Percentiles rank a stretch among this genome's conserved stretches.
phyloP scores from a whole-genome alignment of 345 rosid species.

The Gossypium anomalum region DNA sequence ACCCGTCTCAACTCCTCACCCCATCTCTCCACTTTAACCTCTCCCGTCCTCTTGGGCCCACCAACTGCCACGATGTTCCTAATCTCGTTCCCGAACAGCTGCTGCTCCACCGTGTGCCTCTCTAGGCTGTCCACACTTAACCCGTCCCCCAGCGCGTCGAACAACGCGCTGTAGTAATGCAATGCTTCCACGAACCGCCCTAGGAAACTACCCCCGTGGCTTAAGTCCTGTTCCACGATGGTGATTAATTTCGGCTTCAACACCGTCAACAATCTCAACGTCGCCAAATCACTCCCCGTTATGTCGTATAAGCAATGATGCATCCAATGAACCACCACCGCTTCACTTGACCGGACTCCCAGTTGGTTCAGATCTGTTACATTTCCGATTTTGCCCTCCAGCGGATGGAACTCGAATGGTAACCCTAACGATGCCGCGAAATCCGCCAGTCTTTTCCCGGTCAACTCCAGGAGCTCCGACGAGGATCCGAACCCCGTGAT shows the following conservation, averaged over 20 bases:
- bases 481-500: slow-evolving; percentile 89
- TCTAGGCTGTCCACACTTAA: slow-evolving; percentile 56
- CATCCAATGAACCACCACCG: slow-evolving; percentile 95
- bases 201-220: slow-evolving; percentile 65
- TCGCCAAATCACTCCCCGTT: slow-evolving; percentile 62
- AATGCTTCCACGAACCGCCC: slow-evolving; percentile 90
- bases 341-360: slow-evolving; percentile 54
- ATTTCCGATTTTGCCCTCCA: slow-evolving; percentile 77
- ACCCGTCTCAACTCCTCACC: slow-evolving; percentile 62
- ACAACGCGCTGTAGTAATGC: slow-evolving; percentile 93
- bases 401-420: slow-evolving; percentile 77
- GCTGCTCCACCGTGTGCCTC: slow-evolving; percentile 89
- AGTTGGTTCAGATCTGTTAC: slow-evolving; percentile 51
- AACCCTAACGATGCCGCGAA: slow-evolving; percentile 70
- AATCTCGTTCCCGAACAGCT: slow-evolving; percentile 78
- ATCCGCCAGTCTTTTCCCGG: slow-evolving; percentile 80
- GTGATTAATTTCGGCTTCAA: slow-evolving; percentile 72
- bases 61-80: slow-evolving; percentile 77
- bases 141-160: slow-evolving; percentile 89
- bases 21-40: slow-evolving; percentile 73
- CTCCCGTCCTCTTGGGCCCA: slow-evolving; percentile 72
- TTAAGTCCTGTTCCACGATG: slow-evolving; percentile 81
- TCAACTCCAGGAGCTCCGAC: slow-evolving; percentile 67
- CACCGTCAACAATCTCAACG: slow-evolving; percentile 49
- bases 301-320: slow-evolving; percentile 86